Evolutionary conservation across 2,329 filamentous ascomycete genomes (phyloP).

Genomic region (Lachnellula occidentalis): DNA sequence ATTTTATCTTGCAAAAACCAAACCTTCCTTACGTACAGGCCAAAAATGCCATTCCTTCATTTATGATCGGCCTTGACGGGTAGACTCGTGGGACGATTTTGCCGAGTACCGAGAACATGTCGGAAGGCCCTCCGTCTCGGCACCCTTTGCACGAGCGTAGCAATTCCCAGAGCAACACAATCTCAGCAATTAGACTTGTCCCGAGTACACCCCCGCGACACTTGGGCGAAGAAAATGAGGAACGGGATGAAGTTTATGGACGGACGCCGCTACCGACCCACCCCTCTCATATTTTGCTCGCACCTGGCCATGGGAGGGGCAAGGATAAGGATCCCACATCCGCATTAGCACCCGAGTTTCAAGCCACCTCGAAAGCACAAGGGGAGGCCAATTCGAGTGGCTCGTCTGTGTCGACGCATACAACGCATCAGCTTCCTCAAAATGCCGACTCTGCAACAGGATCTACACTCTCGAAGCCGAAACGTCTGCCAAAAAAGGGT

Average conservation of each 20-base stretch:
- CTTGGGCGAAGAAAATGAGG: constrained; percentile 5
- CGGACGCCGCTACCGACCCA: constrained; percentile 30
- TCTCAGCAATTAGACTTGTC: constrained; percentile 16
- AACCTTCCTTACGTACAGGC: background rate
- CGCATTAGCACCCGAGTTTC: constrained; percentile 26
- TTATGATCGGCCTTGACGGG: background rate
- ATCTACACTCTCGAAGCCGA: constrained; percentile 22
- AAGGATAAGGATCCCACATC: constrained; percentile 12
- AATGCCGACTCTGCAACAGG: constrained; percentile 24
- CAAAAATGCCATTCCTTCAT: background rate
- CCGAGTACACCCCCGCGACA: constrained; percentile 17
- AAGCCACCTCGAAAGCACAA: constrained; percentile 19
- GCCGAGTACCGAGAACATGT: constrained; percentile 6
- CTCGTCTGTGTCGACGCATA: constrained; percentile 21
- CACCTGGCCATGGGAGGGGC: constrained; percentile 7
- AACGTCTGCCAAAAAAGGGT: constrained; percentile 19
- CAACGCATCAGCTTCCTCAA: constrained; percentile 19
- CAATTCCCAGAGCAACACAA: constrained; percentile 20
- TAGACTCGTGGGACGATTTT: background rate
- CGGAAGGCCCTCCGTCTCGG: constrained; percentile 7
- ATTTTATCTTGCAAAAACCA: background rate
- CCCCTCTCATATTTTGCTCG: constrained; percentile 29
- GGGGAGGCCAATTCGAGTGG: constrained; percentile 16
- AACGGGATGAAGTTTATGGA: constrained; percentile 25
- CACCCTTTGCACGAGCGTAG: constrained; percentile 23